Percentiles rank a stretch among this genome's conserved stretches.
phyloP scores from a whole-genome alignment of 345 rosid genomes.

The Citrus reticulata region DNA sequence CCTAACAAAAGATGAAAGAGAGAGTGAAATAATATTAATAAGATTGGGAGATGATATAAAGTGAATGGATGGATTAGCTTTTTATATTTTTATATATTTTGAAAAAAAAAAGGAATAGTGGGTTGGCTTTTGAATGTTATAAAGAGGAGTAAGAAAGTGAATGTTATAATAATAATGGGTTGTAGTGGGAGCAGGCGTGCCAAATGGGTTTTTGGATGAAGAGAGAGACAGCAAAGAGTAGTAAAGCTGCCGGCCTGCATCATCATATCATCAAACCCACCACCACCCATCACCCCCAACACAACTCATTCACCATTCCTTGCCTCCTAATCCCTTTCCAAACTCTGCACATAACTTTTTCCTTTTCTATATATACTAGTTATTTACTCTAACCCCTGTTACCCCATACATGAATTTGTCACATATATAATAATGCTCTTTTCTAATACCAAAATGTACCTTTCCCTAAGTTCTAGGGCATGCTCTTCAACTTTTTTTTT shows the following conservation, averaged over 20 bases:
- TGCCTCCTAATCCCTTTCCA: slow-evolving; percentile 78
- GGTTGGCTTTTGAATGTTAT: slow-evolving; percentile 40
- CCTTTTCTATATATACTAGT: slow-evolving; percentile 2
- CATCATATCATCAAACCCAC: slow-evolving; percentile 65
- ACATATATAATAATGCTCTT: slow-evolving; percentile 4
- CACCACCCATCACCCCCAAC: slow-evolving; percentile 16
- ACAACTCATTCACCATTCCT: slow-evolving; percentile 38
- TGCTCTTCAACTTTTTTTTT: slow-evolving; percentile 7
- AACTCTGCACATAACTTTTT: slow-evolving; percentile 49
- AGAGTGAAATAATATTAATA: background rate
- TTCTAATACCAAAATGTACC: slow-evolving; percentile 15
- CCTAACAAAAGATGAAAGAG: slow-evolving; percentile 40
- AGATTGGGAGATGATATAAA: background rate
- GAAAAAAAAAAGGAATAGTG: slow-evolving; percentile 27
- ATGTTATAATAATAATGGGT: slow-evolving; percentile 18
- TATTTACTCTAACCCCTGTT: slow-evolving; percentile 17
- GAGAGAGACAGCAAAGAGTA: slow-evolving; percentile 22
- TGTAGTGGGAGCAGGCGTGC: slow-evolving; percentile 75
- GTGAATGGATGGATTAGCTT: slow-evolving; percentile 16
- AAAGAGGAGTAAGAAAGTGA: slow-evolving; percentile 18
- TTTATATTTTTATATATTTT: too few species aligned
- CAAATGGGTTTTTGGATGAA: slow-evolving; percentile 28
- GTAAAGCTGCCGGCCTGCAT: slow-evolving; percentile 99
- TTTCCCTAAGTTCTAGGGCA: slow-evolving; percentile 37
- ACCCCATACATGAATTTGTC: background rate